Conservation (phyloP, 345 rosid genomes). For the Lumnitzera littorea region DNA sequence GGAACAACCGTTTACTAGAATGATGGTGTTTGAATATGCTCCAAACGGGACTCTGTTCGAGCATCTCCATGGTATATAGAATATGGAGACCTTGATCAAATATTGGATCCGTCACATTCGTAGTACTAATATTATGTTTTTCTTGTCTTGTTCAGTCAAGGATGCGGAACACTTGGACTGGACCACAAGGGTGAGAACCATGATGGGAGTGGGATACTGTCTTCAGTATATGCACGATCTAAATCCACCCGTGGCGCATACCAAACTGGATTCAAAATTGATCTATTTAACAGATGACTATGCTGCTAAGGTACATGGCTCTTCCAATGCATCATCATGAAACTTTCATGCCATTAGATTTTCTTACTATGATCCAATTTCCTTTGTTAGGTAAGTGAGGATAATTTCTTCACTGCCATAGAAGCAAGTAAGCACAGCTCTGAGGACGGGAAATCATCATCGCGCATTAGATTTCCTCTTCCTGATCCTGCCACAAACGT, state of each 20-base stretch:
- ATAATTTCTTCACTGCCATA: too few relatives aligned
- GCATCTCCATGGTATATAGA: slow-evolving; percentile 65
- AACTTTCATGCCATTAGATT: too few relatives aligned
- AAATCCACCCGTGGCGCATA: slow-evolving; percentile 62
- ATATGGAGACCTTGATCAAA: too few relatives aligned
- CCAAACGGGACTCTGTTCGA: slow-evolving; percentile 85
- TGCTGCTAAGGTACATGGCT: slow-evolving; percentile 67
- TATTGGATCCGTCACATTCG: too few relatives aligned
- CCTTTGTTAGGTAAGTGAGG: too few relatives aligned
- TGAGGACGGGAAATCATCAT: too few relatives aligned
- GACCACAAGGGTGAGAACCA: slow-evolving; percentile 72
- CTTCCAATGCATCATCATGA: too few relatives aligned
- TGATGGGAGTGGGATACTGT: slow-evolving; percentile 90
- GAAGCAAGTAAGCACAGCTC: too few relatives aligned
- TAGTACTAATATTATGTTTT: not conserved
- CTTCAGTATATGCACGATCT: slow-evolving; percentile 86
- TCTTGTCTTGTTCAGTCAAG: slow-evolving; percentile 35
- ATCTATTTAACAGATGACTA: slow-evolving; percentile 82
- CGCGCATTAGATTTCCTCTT: too few relatives aligned
- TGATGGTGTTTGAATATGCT: slow-evolving; percentile 99
- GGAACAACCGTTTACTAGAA: slow-evolving; percentile 77
- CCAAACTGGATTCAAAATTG: slow-evolving; percentile 29
- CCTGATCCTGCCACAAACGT: too few relatives aligned
- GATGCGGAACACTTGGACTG: slow-evolving; percentile 95
- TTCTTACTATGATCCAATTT: too few relatives aligned